Percentiles rank a stretch among this genome's conserved stretches.
phyloP scores from a whole-genome alignment of 805 yeast genomes.

The Torulaspora microellipsoides region DNA sequence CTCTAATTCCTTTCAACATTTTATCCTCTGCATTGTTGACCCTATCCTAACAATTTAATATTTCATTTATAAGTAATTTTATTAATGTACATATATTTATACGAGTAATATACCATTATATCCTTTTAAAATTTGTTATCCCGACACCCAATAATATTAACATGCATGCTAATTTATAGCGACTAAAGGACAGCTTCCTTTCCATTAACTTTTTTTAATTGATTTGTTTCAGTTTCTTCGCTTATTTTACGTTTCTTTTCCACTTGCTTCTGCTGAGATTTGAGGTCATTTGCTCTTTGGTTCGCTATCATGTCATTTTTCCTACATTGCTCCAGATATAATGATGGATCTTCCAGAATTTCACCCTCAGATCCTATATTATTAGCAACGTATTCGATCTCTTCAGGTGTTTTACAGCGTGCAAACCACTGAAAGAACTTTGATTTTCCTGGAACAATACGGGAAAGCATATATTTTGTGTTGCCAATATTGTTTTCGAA shows the following conservation, averaged over 20 bases:
- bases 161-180: no score
- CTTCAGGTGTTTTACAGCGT: constrained; percentile 51
- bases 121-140: not conserved
- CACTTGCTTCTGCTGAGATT: constrained; percentile 15
- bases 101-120: not conserved
- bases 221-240: not conserved
- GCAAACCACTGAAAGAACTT: constrained; percentile 53
- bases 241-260: constrained; percentile 9
- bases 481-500: constrained; percentile 65
- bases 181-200: not conserved
- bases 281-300: constrained; percentile 12
- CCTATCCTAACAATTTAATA: no score
- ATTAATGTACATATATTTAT: not conserved
- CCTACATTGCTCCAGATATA: constrained; percentile 16
- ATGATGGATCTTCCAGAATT: constrained; percentile 20
- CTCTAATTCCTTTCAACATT: no score
- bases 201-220: constrained; percentile 5
- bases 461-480: constrained; percentile 73
- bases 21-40: no score
- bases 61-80: not conserved
- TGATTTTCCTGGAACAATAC: constrained; percentile 75
- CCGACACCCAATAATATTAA: not conserved
- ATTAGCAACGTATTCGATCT: constrained; percentile 34
- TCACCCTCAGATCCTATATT: constrained; percentile 21
- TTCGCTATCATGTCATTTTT: constrained; percentile 16